Conservation (phyloP, 2,329 filamentous ascomycete genomes). For the Fusarium marasasianum region DNA sequence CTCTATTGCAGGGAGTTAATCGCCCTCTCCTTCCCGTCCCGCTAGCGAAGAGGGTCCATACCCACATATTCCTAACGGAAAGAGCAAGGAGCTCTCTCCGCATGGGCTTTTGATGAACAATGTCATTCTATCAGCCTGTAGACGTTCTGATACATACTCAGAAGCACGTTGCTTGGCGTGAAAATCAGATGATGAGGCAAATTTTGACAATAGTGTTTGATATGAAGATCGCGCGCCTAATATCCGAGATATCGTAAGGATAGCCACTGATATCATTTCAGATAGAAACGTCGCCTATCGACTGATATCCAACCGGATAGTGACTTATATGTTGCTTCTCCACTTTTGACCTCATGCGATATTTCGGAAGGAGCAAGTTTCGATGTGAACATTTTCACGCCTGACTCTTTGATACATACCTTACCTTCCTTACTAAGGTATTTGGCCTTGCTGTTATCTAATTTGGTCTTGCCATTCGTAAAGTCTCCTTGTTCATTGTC, state of each 20-base stretch:
- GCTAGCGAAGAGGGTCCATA: slow-evolving; percentile 29
- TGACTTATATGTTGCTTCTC: not conserved
- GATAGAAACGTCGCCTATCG: not conserved
- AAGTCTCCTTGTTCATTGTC: not conserved
- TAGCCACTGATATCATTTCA: slow-evolving; percentile 15
- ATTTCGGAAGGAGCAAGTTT: slow-evolving; percentile 4
- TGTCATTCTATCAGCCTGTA: slow-evolving; percentile 18
- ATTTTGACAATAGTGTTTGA: not conserved
- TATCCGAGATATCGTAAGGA: slow-evolving; percentile 1
- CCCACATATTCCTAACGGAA: slow-evolving; percentile 23
- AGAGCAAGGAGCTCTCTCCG: slow-evolving; percentile 17
- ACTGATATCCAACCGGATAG: slow-evolving; percentile 4
- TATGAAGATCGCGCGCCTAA: not conserved
- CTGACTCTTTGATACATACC: not conserved
- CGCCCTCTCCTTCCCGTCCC: slow-evolving; percentile 45
- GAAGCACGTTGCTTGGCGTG: slow-evolving; percentile 11
- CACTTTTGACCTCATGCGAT: slow-evolving; percentile 32
- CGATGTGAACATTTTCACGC: slow-evolving; percentile 24
- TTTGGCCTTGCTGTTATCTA: not conserved
- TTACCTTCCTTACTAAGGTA: not conserved
- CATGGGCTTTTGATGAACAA: not conserved
- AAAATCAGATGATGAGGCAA: slow-evolving; percentile 17
- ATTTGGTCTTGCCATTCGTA: not conserved
- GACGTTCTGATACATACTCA: not conserved
- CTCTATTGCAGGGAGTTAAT: slow-evolving; percentile 48